These are phyloP conservation scores for Boletus sp. DNA, from an alignment of 768 basidiomycete species.

Conservation along the genomic window DNA sequence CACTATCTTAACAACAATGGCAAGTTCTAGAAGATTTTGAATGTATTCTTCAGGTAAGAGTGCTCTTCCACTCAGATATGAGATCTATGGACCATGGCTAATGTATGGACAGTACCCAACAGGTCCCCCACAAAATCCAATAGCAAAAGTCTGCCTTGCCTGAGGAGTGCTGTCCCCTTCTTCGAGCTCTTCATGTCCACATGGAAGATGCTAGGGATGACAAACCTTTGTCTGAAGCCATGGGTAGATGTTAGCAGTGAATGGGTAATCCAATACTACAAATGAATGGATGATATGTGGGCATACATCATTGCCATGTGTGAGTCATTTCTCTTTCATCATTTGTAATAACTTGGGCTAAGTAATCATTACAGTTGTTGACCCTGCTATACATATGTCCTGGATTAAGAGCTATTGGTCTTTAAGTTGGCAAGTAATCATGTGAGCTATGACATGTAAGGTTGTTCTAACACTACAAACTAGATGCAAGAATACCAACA, in stretches of 20 bases:
- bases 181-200: neutral
- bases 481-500: too few species aligned
- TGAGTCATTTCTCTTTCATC: neutral
- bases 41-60: neutral
- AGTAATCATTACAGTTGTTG: neutral
- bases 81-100: too few species aligned
- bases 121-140: neutral
- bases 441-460: too few species aligned
- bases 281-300: neutral
- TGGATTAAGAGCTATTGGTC: neutral
- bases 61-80: neutral
- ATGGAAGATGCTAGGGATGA: neutral
- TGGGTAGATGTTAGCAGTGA: neutral
- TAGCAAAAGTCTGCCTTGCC: neutral
- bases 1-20: neutral
- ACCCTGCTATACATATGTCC: neutral
- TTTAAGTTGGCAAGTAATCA: too few species aligned
- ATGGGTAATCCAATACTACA: neutral
- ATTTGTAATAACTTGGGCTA: too few species aligned
- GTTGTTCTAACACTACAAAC: too few species aligned
- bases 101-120: too few species aligned
- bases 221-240: neutral
- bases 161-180: neutral
- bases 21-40: neutral
- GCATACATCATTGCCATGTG: neutral